A percentile compares a stretch with the other conserved stretches of the same genome.
Conservation (phyloP, 352 stramenopile species). For the Phytophthora macrochlamydospora region DNA sequence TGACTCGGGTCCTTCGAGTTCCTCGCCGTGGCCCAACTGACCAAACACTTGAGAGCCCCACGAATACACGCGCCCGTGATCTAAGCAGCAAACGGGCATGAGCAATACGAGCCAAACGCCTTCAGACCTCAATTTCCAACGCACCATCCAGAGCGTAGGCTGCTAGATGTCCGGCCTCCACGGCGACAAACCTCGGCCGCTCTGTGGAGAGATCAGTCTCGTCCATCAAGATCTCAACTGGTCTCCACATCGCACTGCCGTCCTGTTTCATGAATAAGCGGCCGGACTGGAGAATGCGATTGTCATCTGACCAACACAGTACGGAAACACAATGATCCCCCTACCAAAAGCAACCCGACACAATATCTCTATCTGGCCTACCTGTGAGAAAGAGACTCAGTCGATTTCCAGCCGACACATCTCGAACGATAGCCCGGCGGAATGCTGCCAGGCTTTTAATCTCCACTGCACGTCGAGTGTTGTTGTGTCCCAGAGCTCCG, state of each 20-base stretch:
- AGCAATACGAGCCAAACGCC: too few species aligned
- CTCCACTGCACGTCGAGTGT: slow-evolving; percentile 22
- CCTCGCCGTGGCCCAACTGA: slow-evolving; percentile 55
- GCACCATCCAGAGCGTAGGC: slow-evolving; percentile 65
- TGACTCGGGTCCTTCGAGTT: slow-evolving; percentile 12
- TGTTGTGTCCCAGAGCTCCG: slow-evolving; percentile 47
- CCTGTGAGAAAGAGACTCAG: slow-evolving; percentile 69
- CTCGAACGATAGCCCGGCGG: slow-evolving; percentile 36
- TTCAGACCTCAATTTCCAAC: neutral
- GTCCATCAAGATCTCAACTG: slow-evolving; percentile 32
- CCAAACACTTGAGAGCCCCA: slow-evolving; percentile 66
- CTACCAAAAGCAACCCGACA: neutral
- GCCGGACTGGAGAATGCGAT: slow-evolving; percentile 53
- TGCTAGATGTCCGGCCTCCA: slow-evolving; percentile 58
- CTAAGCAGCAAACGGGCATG: slow-evolving; percentile 10
- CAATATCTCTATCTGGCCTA: slow-evolving; percentile 5
- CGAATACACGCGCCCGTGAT: slow-evolving; percentile 48
- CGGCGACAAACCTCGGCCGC: slow-evolving; percentile 29
- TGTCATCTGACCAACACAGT: slow-evolving; percentile 22
- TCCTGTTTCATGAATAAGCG: slow-evolving; percentile 61
- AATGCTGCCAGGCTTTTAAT: slow-evolving; percentile 50
- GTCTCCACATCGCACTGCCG: slow-evolving; percentile 58
- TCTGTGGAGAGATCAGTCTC: slow-evolving; percentile 5
- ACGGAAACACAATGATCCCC: neutral
- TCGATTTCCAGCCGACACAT: slow-evolving; percentile 54